A percentile compares a stretch with the other conserved stretches of the same genome.
phyloP scores from a whole-genome alignment of 2,329 filamentous ascomycete species.

The Spiromastix sp. region DNA sequence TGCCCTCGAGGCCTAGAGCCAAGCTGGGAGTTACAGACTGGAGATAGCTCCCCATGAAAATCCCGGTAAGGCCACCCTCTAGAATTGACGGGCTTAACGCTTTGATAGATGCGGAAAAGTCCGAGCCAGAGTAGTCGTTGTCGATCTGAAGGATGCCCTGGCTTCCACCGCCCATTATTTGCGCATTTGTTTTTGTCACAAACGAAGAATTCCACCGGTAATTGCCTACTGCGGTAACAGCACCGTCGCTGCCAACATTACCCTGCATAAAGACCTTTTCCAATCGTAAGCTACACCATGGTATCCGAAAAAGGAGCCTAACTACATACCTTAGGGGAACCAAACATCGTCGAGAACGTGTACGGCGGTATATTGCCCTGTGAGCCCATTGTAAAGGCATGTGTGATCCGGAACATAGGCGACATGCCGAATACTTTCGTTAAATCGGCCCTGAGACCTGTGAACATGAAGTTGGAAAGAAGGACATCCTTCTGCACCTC shows the following conservation, averaged over 20 bases:
- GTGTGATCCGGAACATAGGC: constrained; percentile 93
- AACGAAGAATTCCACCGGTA: constrained; percentile 74
- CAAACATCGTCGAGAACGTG: constrained; percentile 87
- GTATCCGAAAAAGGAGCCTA: not conserved
- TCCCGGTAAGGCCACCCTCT: constrained; percentile 86
- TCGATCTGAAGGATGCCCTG: constrained; percentile 90
- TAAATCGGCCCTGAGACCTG: constrained; percentile 87
- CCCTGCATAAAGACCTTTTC: constrained; percentile 85
- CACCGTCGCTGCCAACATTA: constrained; percentile 85
- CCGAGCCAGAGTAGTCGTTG: constrained; percentile 85
- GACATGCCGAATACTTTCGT: constrained; percentile 93
- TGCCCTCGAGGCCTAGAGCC: constrained; percentile 77
- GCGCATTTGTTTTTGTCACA: constrained; percentile 78
- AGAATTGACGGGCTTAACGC: constrained; percentile 90
- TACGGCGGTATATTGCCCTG: constrained; percentile 81
- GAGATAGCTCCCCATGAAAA: constrained; percentile 91
- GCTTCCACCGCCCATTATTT: constrained; percentile 64
- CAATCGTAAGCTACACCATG: not conserved
- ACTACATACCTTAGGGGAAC: constrained; percentile 70
- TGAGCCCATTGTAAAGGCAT: constrained; percentile 86
- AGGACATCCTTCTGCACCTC: constrained; percentile 96
- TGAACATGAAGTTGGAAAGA: constrained; percentile 93
- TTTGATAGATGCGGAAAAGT: constrained; percentile 91
- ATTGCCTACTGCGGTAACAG: constrained; percentile 82
- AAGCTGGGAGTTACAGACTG: constrained; percentile 84